Base-by-base conservation (phyloP, 495 filamentous ascomycete species). In the Penicillium parvum region DNA sequence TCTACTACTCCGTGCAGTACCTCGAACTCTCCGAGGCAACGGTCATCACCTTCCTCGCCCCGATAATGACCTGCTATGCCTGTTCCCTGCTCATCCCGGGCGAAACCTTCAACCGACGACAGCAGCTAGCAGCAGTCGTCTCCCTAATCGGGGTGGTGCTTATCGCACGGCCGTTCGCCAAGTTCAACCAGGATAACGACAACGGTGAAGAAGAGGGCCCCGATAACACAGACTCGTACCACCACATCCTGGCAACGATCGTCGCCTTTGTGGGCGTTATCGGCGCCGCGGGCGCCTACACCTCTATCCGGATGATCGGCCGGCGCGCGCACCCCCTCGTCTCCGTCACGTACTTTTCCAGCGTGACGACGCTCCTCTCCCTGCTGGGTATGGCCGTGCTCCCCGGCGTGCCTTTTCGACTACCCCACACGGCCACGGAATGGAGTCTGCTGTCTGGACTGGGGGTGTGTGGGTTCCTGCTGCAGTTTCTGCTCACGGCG, bases 1-100 rank as follows among this genome's bases (percentile, higher is more conserved):
- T 87, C 34, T 87, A 88, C 50, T 89, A 86, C 55, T 91, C 87
- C 2, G 80, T 96, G 5, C 77, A 85, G 47, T 96, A 96, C 55
- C 81, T 97, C 3, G 85, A 89, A 1, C 73, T 97, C 0, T 84
- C 88, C 4, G 91, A 97, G 53, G 90, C 92, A 8, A 95, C 88
- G 0, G 92, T 96, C 0, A 82, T 97, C 32, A 95, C 88, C 32
- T 97, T 96, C 56, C 76, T 97, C 1, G 79, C 86, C 0, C 92
- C 92, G 0, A 82, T 82, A 11, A 73, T 95, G 2, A 75, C 86
- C n/a, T 86, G 87, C 37, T 95, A 87, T 58, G 81, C 82, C 8
- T 95, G 90, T 58, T 85, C 84, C 11, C 58, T 90, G 14, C 66
- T 96, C 12, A 75, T 86, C 19, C 61, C 68, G 5, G 70, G 86